These are phyloP conservation scores for Candida dendrica DNA, from an alignment of 805 yeast genomes.

Conservation along the genomic window DNA sequence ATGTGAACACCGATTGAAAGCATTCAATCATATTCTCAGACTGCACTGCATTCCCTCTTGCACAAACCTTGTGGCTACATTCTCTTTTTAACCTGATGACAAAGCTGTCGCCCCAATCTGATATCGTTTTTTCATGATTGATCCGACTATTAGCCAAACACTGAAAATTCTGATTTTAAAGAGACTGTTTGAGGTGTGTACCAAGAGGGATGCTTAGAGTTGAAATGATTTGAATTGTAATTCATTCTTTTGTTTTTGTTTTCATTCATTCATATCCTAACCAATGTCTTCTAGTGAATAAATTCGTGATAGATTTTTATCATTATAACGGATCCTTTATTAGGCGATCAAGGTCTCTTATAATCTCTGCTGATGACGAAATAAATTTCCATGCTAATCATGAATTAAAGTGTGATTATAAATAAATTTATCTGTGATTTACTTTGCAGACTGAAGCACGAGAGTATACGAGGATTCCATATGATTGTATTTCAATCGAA, in stretches of 20 bases:
- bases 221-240: too few relatives aligned
- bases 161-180: constrained; percentile 22
- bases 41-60: too few relatives aligned
- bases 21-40: background rate
- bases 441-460: constrained; percentile 10
- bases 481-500: background rate
- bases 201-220: too few relatives aligned
- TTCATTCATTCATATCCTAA: too few relatives aligned
- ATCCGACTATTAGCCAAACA: constrained; percentile 24
- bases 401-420: constrained; percentile 15
- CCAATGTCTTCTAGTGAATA: too few relatives aligned
- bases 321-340: background rate
- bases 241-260: too few relatives aligned
- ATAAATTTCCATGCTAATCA: constrained; percentile 21
- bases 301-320: too few relatives aligned
- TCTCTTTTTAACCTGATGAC: constrained; percentile 14
- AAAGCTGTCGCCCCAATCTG: constrained; percentile 25
- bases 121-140: constrained; percentile 23
- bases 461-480: background rate
- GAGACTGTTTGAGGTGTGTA: too few relatives aligned
- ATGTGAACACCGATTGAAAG: too few relatives aligned
- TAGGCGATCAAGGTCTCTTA: background rate
- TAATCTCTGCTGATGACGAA: constrained; percentile 15
- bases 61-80: background rate
- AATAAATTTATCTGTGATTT: constrained; percentile 8